Evolutionary conservation across 73 alveolate genomes (phyloP), one percentile per base, ranked within the genome.

Genomic region (Urostyla sp.): DNA sequence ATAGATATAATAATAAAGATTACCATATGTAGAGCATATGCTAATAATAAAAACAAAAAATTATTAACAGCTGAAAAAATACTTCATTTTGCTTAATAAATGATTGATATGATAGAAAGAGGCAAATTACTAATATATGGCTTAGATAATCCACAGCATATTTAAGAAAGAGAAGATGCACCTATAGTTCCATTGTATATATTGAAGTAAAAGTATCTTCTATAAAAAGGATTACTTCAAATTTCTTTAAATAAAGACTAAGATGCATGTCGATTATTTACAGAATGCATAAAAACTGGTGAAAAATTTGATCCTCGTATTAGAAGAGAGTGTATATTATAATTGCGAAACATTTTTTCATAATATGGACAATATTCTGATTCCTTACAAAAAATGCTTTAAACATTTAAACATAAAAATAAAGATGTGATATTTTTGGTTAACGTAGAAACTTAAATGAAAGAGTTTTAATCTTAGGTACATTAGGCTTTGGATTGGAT

Each of bases 361-460:
- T 32, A 76, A 38, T 63, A 59, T 20, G 31, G 51, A 18, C 18
- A 38, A 36, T 32, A 28, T 27, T 66, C 69, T 21, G 59, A 10
- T 10, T 36, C 60, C n/a, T 36, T 81, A 34, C 80, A 81, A 24
- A 38, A 20, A 44, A 49, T 72, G 59, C 26, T 51, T 5, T 20
- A 24, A 7, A 60, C 75, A 37, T 81, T 53, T 51, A 28, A 81
- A 2, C 79, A 81, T 36, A 59, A 37, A 31, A 58, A 79, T 35
- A 81, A 81, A 51, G 87, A 81, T 50, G 67, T 81, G 3, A 86
- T 81, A 11, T 81, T 81, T 67, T 48, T 81, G 20, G 80, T 81
- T 10, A 79, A 81, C 53, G 58, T 50, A 5, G 82, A 79, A 37
- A 8, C 26, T 2, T 16, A 53, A 1, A 72, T 72, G 91, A 30